phyloP scores from a whole-genome alignment of 805 yeast genomes.

The Metschnikowia henanensis region DNA sequence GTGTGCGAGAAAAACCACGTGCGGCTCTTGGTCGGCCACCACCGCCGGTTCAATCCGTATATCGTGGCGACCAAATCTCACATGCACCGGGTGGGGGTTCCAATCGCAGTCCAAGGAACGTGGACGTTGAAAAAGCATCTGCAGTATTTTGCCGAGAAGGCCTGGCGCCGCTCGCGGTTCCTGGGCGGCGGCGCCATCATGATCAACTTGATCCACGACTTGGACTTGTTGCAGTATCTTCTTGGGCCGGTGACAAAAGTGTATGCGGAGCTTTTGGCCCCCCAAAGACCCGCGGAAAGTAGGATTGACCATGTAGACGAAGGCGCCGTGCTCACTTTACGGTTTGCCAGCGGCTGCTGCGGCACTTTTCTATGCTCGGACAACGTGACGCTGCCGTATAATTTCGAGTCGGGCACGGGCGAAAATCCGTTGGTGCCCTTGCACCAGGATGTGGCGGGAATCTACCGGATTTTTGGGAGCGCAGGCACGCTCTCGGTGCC shows the following conservation, averaged over 20 bases:
- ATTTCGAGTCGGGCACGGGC: conserved; percentile 43
- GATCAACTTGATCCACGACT: conserved; percentile 43
- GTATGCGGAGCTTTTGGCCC: conserved; percentile 37
- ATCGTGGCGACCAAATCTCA: conserved; percentile 38
- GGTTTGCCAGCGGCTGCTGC: conserved; percentile 37
- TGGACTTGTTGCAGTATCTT: conserved; percentile 41
- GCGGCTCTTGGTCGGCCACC: conserved; percentile 41
- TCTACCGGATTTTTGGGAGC: conserved; percentile 40
- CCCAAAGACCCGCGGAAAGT: conserved; percentile 26
- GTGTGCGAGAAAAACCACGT: conserved; percentile 27
- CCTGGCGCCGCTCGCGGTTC: conserved; percentile 37
- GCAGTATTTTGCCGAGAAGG: conserved; percentile 33
- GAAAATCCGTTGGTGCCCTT: conserved; percentile 43
- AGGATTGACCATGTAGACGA: conserved; percentile 34
- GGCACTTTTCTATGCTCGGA: conserved; percentile 45
- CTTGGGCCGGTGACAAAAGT: conserved; percentile 40
- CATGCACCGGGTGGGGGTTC: conserved; percentile 29
- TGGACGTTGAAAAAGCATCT: conserved; percentile 41
- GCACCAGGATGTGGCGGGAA: conserved; percentile 29
- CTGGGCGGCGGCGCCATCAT: conserved; percentile 42
- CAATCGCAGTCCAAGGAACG: conserved; percentile 41
- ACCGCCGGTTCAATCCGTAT: conserved; percentile 43
- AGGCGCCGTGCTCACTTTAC: conserved; percentile 41
- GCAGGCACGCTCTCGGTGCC: conserved; percentile 42
- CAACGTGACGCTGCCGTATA: conserved; percentile 40